Evolutionary conservation across 805 yeast species (phyloP).

Genomic region (Monosporozyma solicola): DNA sequence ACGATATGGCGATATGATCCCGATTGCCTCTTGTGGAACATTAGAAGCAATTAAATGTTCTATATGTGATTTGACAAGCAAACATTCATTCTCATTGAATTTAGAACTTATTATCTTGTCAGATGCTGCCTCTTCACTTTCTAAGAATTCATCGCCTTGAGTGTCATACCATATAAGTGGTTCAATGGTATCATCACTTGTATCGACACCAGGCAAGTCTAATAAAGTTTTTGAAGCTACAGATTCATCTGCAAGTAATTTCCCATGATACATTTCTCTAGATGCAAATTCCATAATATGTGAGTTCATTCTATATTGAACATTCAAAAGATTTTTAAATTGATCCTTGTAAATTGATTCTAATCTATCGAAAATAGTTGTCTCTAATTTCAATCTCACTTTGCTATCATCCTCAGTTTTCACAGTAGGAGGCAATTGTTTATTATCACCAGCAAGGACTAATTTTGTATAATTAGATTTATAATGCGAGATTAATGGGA

Average conservation of each 20-base stretch:
- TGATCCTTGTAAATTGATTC: slow-evolving; percentile 39
- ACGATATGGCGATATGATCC: slow-evolving; percentile 82
- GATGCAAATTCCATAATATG: slow-evolving; percentile 76
- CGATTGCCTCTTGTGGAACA: slow-evolving; percentile 51
- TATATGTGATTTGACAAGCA: slow-evolving; percentile 52
- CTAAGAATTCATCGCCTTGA: slow-evolving; percentile 78
- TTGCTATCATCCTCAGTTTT: slow-evolving; percentile 42
- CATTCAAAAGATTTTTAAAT: slow-evolving; percentile 52
- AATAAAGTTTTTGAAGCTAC: slow-evolving; percentile 44
- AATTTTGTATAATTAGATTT: slow-evolving; percentile 43
- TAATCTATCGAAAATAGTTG: slow-evolving; percentile 75
- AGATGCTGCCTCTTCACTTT: slow-evolving; percentile 34
- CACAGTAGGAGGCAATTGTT: slow-evolving; percentile 86
- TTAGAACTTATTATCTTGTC: slow-evolving; percentile 41
- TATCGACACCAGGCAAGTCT: slow-evolving; percentile 45
- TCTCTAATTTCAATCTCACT: slow-evolving; percentile 41
- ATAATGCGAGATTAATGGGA: slow-evolving; percentile 65
- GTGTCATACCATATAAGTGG: slow-evolving; percentile 84
- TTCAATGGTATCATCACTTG: slow-evolving; percentile 45
- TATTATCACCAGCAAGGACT: slow-evolving; percentile 86
- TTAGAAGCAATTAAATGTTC: slow-evolving; percentile 42
- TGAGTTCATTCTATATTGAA: slow-evolving; percentile 83
- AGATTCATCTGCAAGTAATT: slow-evolving; percentile 51
- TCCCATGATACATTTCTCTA: slow-evolving; percentile 48
- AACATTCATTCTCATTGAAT: slow-evolving; percentile 68